Evolutionary conservation across 2,329 filamentous ascomycete genomes (phyloP).

Genomic region (Colletotrichum tabaci): DNA sequence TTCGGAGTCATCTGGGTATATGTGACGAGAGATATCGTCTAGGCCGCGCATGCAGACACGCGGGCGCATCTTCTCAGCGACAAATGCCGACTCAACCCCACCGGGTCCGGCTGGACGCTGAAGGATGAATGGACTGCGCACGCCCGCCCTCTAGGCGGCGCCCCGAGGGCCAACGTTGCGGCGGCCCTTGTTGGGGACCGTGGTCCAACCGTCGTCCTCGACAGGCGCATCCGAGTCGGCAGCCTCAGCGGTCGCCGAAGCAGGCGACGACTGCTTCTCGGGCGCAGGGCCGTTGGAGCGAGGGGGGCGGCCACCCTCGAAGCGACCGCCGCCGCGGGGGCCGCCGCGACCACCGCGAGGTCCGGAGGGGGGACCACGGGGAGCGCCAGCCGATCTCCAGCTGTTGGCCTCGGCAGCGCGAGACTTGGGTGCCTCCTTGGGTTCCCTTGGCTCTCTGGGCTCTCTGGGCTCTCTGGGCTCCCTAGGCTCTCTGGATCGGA

Average conservation of each 20-base stretch:
- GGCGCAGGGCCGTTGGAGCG: slow-evolving; percentile 63
- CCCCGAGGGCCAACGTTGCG: slow-evolving; percentile 42
- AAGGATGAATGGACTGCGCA: slow-evolving; percentile 34
- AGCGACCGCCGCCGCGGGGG: slow-evolving; percentile 59
- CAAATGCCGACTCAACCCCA: slow-evolving; percentile 31
- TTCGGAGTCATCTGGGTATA: slow-evolving; percentile 42
- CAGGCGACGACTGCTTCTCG: slow-evolving; percentile 55
- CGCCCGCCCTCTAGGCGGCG: slow-evolving; percentile 36
- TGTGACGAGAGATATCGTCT: slow-evolving; percentile 40
- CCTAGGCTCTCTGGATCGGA: slow-evolving; percentile 54
- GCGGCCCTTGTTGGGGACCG: slow-evolving; percentile 57
- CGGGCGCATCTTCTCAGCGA: slow-evolving; percentile 38
- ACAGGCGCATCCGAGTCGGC: slow-evolving; percentile 51
- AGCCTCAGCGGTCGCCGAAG: slow-evolving; percentile 50
- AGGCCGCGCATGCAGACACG: slow-evolving; percentile 32
- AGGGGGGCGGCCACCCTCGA: slow-evolving; percentile 61
- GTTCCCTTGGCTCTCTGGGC: slow-evolving; percentile 60
- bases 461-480: slow-evolving; percentile 54
- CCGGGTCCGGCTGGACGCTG: slow-evolving; percentile 35
- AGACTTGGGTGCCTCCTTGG: slow-evolving; percentile 65
- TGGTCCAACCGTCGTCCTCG: slow-evolving; percentile 77
- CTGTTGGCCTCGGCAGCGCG: slow-evolving; percentile 71
- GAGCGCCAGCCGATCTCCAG: slow-evolving; percentile 70
- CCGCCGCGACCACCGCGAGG: slow-evolving; percentile 47
- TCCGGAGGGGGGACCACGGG: slow-evolving; percentile 62